phyloP scores from a whole-genome alignment of 1,139 yeast genomes.

The Starmera stellimalicola region DNA sequence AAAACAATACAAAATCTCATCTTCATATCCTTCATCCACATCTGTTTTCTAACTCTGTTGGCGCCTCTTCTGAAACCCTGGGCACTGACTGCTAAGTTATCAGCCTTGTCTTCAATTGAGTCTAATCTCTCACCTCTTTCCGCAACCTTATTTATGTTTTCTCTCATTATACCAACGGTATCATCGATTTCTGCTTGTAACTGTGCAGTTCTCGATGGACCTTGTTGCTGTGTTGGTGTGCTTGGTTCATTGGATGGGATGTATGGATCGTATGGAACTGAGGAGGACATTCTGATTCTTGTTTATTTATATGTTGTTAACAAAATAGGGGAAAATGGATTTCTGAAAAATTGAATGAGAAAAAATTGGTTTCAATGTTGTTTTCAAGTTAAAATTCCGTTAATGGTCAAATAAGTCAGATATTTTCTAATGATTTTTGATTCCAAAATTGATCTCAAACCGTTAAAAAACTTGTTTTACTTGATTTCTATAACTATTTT shows the following conservation, averaged over 20 bases:
- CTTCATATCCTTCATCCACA: constrained; percentile 99
- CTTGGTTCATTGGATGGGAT: constrained; percentile 48
- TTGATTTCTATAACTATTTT: no score
- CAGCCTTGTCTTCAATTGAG: constrained; percentile 89
- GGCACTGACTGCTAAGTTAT: constrained; percentile 86
- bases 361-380: no score
- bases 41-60: constrained; percentile 92
- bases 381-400: no score
- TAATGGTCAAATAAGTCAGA: no score
- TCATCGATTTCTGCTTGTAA: constrained; percentile 71
- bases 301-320: neutral
- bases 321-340: neutral
- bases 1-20: constrained; percentile 88
- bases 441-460: no score
- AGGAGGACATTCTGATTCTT: constrained; percentile 47
- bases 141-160: constrained; percentile 91
- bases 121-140: constrained; percentile 93
- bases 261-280: constrained; percentile 87
- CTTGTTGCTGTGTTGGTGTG: constrained; percentile 3
- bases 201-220: constrained; percentile 2
- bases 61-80: constrained; percentile 97
- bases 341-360: neutral
- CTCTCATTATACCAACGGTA: constrained; percentile 97
- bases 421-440: neutral
- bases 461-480: no score